These are phyloP conservation scores for Candida vartiovaarae DNA, from an alignment of 805 yeast species.

Conservation along the genomic window DNA sequence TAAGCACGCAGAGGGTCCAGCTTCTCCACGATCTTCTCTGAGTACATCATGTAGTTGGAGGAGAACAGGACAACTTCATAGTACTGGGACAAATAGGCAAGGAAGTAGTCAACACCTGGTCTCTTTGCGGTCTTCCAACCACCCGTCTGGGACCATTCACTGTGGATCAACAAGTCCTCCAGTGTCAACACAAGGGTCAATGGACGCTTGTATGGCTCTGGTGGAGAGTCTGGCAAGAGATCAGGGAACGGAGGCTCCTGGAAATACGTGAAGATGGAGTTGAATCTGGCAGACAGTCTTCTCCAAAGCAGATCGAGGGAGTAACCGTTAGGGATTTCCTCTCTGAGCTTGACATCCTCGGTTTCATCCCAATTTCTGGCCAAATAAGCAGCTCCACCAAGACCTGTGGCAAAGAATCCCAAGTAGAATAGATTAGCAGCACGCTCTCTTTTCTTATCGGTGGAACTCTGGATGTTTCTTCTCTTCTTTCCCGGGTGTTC, in stretches of 20 bases:
- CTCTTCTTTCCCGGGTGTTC: conserved; percentile 21
- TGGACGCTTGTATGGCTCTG: conserved; percentile 89
- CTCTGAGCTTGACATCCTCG: conserved; percentile 55
- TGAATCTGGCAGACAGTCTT: conserved; percentile 65
- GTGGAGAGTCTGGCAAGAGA: conserved; percentile 84
- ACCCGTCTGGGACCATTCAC: conserved; percentile 82
- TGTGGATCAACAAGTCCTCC: conserved; percentile 86
- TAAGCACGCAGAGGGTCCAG: conserved; percentile 91
- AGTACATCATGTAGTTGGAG: conserved; percentile 76
- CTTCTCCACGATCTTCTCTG: conserved; percentile 78
- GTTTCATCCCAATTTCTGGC: conserved; percentile 81
- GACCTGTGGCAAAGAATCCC: conserved; percentile 37
- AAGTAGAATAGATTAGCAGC: conserved; percentile 71
- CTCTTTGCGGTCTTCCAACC: conserved; percentile 99
- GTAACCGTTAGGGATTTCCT: conserved; percentile 58
- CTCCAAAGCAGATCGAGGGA: conserved; percentile 56
- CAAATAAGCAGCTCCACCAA: conserved; percentile 60
- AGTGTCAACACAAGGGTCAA: conserved; percentile 81
- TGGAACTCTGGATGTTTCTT: conserved; percentile 59
- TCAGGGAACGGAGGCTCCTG: conserved; percentile 92
- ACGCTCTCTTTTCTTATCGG: conserved; percentile 77
- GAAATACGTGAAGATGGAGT: conserved; percentile 73
- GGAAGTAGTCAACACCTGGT: conserved; percentile 95
- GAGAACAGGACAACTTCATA: conserved; percentile 93
- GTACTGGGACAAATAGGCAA: conserved; percentile 90